These are phyloP conservation scores for Petasospora rhodanensis DNA, from an alignment of 1,139 yeast genomes.

Conservation along the genomic window DNA sequence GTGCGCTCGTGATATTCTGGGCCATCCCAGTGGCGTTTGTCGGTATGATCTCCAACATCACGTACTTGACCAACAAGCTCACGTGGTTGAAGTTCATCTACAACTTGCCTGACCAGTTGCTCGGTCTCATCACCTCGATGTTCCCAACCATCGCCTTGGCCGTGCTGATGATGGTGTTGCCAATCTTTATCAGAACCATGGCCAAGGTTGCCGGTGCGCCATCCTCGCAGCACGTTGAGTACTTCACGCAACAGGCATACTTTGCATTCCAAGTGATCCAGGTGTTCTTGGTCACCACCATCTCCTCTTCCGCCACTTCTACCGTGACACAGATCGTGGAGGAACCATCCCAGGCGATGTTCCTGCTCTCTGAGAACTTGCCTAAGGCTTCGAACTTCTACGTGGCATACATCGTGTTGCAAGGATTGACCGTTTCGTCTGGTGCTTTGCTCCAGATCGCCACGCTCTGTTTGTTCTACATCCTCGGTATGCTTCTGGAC, in stretches of 20 bases:
- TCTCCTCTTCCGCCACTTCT: constrained; percentile 70
- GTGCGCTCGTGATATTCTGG: constrained; percentile 77
- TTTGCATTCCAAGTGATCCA: constrained; percentile 71
- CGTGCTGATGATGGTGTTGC: constrained; percentile 74
- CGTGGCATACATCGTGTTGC: constrained; percentile 66
- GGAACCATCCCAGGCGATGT: constrained; percentile 65
- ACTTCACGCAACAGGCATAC: constrained; percentile 70
- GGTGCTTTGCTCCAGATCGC: constrained; percentile 78
- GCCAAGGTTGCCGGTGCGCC: constrained; percentile 66
- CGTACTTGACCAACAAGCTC: constrained; percentile 60
- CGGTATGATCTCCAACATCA: constrained; percentile 85
- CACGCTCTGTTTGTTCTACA: constrained; percentile 62
- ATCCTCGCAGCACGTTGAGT: constrained; percentile 59
- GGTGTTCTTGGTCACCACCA: constrained; percentile 63
- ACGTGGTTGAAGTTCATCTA: constrained; percentile 68
- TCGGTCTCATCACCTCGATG: constrained; percentile 83
- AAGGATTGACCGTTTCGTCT: constrained; percentile 79
- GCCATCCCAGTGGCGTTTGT: constrained; percentile 94
- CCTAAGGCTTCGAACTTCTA: constrained; percentile 90
- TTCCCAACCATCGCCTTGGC: constrained; percentile 82
- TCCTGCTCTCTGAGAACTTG: constrained; percentile 62
- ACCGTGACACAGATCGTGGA: constrained; percentile 64
- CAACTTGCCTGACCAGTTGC: constrained; percentile 57
- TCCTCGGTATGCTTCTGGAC: constrained; percentile 68
- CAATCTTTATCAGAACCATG: constrained; percentile 62